These are phyloP conservation scores for Asterochloris sp. DNA, from an alignment of 139 green algal species.

Conservation along the genomic window DNA sequence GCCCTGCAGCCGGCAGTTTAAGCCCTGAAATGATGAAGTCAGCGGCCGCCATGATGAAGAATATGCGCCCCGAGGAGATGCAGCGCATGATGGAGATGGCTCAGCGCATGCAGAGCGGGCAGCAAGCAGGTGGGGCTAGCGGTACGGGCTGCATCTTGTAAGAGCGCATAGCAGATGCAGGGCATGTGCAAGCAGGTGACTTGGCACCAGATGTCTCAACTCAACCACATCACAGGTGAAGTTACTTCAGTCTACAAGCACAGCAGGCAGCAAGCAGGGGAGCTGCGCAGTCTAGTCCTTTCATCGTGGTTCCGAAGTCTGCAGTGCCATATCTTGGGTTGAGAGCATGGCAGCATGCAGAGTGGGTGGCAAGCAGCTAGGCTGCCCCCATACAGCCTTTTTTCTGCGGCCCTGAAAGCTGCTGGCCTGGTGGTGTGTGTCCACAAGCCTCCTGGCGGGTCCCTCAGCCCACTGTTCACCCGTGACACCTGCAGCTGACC, in stretches of 20 bases:
- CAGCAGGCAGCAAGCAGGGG: neutral
- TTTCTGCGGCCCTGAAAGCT: no score
- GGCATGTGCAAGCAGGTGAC: no score
- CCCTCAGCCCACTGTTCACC: neutral
- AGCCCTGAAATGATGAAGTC: slow-evolving; percentile 5
- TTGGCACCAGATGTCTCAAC: no score
- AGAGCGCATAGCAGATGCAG: neutral
- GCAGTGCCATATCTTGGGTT: no score
- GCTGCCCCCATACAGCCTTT: no score
- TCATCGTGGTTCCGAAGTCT: no score
- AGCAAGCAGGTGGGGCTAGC: neutral
- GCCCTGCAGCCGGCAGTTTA: neutral
- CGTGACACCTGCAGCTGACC: neutral
- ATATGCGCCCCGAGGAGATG: slow-evolving; percentile 8
- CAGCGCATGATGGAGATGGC: slow-evolving; percentile 18
- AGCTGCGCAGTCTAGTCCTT: no score
- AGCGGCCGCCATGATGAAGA: slow-evolving; percentile 9
- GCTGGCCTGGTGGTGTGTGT: no score
- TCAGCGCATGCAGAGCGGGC: neutral
- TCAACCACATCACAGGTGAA: neutral
- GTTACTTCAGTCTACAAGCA: neutral
- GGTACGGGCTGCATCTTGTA: neutral
- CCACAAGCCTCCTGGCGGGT: no score
- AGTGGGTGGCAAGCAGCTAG: no score
- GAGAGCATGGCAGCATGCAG: no score